phyloP scores from a whole-genome alignment of 2,329 filamentous ascomycete species.

The Didymella glomerata region DNA sequence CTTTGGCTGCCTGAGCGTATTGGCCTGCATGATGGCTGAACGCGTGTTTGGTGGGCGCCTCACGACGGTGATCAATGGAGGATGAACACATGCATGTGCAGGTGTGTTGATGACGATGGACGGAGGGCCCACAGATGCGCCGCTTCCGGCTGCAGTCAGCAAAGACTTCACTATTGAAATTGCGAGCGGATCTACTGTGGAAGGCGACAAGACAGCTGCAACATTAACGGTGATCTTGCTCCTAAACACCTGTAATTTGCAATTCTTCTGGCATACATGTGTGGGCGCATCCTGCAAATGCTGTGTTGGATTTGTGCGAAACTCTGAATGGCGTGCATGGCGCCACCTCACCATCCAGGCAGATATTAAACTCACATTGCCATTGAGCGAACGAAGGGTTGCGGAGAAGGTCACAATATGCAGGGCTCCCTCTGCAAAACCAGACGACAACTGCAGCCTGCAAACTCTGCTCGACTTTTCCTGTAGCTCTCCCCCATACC shows the following conservation, averaged over 20 bases:
- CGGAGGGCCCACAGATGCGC: background rate
- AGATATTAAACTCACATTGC: background rate
- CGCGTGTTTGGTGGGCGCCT: constrained; percentile 1
- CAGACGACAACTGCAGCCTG: background rate
- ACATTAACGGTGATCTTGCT: background rate
- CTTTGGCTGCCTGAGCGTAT: background rate
- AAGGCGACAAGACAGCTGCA: constrained; percentile 5
- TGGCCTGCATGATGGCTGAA: background rate
- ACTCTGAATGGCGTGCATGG: constrained; percentile 11
- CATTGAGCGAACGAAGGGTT: background rate
- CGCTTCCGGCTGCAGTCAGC: constrained; percentile 10
- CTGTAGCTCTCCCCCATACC: background rate
- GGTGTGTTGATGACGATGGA: background rate
- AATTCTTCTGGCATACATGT: background rate
- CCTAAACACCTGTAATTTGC: background rate
- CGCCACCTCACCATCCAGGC: background rate
- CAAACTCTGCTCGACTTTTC: background rate
- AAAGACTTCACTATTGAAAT: constrained; percentile 8
- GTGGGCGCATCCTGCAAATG: background rate
- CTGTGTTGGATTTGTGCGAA: background rate
- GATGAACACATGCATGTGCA: constrained; percentile 10
- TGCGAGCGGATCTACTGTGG: constrained; percentile 7
- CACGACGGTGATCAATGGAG: constrained; percentile 7
- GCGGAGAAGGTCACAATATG: background rate
- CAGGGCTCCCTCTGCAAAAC: constrained; percentile 2